Evolutionary conservation across 2,329 filamentous ascomycete species (phyloP).

Genomic region (Diaporthe sp.): DNA sequence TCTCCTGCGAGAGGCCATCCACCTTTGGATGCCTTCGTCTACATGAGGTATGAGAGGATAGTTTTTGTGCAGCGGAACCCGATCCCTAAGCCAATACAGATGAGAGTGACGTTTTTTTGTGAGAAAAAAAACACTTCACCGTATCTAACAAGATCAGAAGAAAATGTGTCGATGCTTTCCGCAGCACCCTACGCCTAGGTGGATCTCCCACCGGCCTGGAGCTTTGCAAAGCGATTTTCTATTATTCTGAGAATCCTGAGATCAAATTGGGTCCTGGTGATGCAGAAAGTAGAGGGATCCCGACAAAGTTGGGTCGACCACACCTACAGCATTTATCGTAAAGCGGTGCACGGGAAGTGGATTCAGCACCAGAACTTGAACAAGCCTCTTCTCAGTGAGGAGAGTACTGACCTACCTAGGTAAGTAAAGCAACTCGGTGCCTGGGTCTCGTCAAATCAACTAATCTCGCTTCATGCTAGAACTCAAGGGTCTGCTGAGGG

Average conservation of each 20-base stretch:
- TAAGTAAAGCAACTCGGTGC: neutral
- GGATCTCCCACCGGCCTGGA: neutral
- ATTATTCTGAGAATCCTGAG: neutral
- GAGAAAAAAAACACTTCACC: too few species aligned
- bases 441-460: neutral
- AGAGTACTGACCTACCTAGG: too few species aligned
- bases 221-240: neutral
- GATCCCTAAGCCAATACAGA: neutral
- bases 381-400: neutral
- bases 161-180: neutral
- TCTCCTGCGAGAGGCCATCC: constrained; percentile 2
- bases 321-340: neutral
- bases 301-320: neutral
- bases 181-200: neutral
- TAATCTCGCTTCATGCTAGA: neutral
- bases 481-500: too few species aligned
- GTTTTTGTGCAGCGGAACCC: too few species aligned
- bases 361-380: neutral
- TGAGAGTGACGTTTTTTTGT: neutral
- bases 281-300: neutral
- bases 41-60: neutral
- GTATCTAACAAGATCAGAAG: neutral
- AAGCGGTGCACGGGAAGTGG: neutral
- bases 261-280: neutral
- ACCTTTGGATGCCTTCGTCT: neutral